Conservation (phyloP, 2,329 filamentous ascomycete genomes). For the Chaetothyriales sp. region DNA sequence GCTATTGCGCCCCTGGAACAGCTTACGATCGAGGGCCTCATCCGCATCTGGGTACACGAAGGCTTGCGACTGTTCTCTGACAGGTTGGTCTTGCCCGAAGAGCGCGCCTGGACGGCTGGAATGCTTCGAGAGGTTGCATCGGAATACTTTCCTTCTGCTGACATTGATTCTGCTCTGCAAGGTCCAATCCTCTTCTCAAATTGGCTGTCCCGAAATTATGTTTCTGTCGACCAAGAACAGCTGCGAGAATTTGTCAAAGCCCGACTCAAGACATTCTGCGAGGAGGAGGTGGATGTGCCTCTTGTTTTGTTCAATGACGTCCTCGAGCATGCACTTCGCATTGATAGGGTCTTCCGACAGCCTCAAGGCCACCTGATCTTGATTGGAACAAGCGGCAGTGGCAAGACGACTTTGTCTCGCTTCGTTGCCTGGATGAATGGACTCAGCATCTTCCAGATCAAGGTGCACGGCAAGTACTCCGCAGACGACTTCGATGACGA, state of each 20-base stretch:
- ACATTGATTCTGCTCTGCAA: slow-evolving; percentile 75
- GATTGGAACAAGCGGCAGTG: slow-evolving; percentile 95
- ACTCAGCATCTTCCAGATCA: slow-evolving; percentile 97
- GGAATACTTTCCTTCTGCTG: slow-evolving; percentile 89
- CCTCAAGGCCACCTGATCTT: slow-evolving; percentile 96
- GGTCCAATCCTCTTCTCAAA: slow-evolving; percentile 97
- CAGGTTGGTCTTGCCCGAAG: slow-evolving; percentile 84
- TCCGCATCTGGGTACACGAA: slow-evolving; percentile 97
- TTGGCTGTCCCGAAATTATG: slow-evolving; percentile 97
- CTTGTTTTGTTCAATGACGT: slow-evolving; percentile 99
- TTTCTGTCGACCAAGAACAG: slow-evolving; percentile 89
- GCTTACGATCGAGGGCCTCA: slow-evolving; percentile 75
- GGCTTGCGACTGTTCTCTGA: slow-evolving; percentile 93
- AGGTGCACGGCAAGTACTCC: slow-evolving; percentile 97
- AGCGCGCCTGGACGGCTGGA: slow-evolving; percentile 89
- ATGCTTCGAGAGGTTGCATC: slow-evolving; percentile 73
- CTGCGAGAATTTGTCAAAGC: slow-evolving; percentile 96
- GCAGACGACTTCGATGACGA: slow-evolving; percentile 98
- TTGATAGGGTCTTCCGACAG: slow-evolving; percentile 96
- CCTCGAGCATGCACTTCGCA: slow-evolving; percentile 91
- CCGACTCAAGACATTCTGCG: slow-evolving; percentile 92
- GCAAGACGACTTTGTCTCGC: slow-evolving; percentile 93
- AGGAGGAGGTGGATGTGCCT: slow-evolving; percentile 97
- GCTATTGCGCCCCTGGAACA: slow-evolving; percentile 85
- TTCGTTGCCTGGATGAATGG: slow-evolving; percentile 99